A percentile compares a stretch with the other conserved stretches of the same genome.
Evolutionary conservation across 2,329 filamentous ascomycete species (phyloP).

Genomic region (Trichoderma lentiforme): DNA sequence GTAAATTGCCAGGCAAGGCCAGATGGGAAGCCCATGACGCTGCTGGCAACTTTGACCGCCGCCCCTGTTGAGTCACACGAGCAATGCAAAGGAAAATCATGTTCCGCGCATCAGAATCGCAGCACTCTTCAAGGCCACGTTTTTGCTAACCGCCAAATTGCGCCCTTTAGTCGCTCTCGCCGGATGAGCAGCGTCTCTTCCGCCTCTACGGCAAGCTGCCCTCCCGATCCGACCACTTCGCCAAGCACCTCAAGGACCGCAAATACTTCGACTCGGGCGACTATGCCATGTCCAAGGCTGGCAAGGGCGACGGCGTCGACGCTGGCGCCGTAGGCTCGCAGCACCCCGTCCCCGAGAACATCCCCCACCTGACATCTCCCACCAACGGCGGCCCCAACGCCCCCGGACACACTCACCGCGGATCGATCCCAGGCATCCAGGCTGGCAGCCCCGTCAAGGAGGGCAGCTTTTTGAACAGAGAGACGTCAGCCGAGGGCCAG

Average conservation of each 20-base stretch:
- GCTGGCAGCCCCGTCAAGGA: conserved; percentile 86
- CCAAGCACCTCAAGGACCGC: conserved; percentile 98
- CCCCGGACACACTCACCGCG: conserved; percentile 40
- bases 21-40: background rate
- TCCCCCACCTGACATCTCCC: conserved; percentile 79
- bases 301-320: conserved; percentile 91
- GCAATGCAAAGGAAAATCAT: background rate
- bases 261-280: conserved; percentile 98
- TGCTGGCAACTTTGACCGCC: background rate
- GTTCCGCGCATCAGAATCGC: background rate
- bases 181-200: conserved; percentile 95
- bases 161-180: conserved; percentile 74
- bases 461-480: conserved; percentile 78
- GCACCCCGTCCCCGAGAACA: conserved; percentile 92
- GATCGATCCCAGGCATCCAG: conserved; percentile 48
- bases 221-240: conserved; percentile 90
- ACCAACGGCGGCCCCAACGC: conserved; percentile 37
- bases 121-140: background rate
- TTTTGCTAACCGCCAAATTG: background rate
- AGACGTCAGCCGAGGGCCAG: conserved; percentile 66
- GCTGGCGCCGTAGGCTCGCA: conserved; percentile 91
- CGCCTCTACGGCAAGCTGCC: conserved; percentile 97
- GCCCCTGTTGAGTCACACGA: background rate
- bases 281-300: conserved; percentile 94
- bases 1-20: background rate